phyloP scores from a whole-genome alignment of 2,329 filamentous ascomycete genomes.

The Aschersonia sp. region DNA sequence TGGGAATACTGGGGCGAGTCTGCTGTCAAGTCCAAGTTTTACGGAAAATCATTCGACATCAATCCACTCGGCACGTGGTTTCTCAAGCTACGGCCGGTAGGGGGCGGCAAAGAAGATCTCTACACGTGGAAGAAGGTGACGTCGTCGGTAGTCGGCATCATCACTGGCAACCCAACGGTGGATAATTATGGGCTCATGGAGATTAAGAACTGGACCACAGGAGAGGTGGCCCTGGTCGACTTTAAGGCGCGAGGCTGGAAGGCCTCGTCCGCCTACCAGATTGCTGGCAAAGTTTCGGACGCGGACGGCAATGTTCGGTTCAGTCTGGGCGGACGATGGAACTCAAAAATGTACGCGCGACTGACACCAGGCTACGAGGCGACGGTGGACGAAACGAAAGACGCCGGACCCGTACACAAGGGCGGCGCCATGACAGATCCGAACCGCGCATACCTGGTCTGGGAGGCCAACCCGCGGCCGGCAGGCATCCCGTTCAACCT shows the following conservation, averaged over 20 bases:
- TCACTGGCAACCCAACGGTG: slow-evolving; percentile 89
- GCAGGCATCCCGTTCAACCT: slow-evolving; percentile 88
- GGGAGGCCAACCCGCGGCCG: slow-evolving; percentile 75
- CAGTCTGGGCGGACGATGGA: slow-evolving; percentile 90
- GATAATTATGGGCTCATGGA: slow-evolving; percentile 98
- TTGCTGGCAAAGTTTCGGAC: slow-evolving; percentile 75
- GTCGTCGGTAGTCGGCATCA: slow-evolving; percentile 93
- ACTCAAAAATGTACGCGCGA: slow-evolving; percentile 90
- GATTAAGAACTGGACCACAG: slow-evolving; percentile 92
- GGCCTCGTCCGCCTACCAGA: slow-evolving; percentile 77
- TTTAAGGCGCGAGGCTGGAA: slow-evolving; percentile 97
- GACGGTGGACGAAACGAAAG: slow-evolving; percentile 43
- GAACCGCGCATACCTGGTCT: slow-evolving; percentile 73
- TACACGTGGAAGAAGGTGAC: slow-evolving; percentile 99
- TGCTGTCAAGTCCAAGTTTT: slow-evolving; percentile 90
- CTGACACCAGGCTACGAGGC: slow-evolving; percentile 84
- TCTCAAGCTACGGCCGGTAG: slow-evolving; percentile 62
- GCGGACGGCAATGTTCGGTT: slow-evolving; percentile 66
- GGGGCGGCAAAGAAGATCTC: slow-evolving; percentile 66
- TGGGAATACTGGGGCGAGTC: slow-evolving; percentile 99
- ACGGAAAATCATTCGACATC: slow-evolving; percentile 94
- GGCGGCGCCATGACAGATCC: slow-evolving; percentile 44
- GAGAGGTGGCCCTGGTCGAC: slow-evolving; percentile 75
- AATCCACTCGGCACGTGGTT: slow-evolving; percentile 97
- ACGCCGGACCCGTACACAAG: slow-evolving; percentile 21